These are phyloP conservation scores for Paulownia fortunei DNA, from an alignment of 257 asterid species.

Conservation along the genomic window DNA sequence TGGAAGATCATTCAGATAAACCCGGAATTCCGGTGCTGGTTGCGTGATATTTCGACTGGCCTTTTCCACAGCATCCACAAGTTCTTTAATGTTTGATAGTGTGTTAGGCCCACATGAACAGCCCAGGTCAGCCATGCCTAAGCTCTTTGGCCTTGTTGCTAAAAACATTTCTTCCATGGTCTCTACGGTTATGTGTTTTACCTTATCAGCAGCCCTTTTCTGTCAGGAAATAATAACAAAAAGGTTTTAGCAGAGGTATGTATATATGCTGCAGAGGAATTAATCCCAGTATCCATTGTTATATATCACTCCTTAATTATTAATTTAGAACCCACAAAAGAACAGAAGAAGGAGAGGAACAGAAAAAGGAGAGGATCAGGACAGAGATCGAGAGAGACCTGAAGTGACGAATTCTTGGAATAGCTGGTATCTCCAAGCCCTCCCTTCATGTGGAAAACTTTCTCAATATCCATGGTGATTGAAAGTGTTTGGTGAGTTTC, in stretches of 20 bases:
- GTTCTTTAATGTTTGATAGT: constrained; percentile 62
- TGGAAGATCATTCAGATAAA: constrained; percentile 80
- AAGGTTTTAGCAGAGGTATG: neutral
- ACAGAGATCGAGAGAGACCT: constrained; percentile 47
- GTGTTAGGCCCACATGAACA: constrained; percentile 93
- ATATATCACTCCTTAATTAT: too few species aligned
- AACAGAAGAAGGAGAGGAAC: neutral
- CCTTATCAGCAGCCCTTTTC: constrained; percentile 81
- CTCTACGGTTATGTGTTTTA: constrained; percentile 63
- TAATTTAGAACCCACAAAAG: neutral
- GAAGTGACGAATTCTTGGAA: constrained; percentile 71
- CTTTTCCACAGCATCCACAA: constrained; percentile 47
- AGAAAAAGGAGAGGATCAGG: neutral
- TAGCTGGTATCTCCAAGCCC: constrained; percentile 75
- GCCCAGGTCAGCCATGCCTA: constrained; percentile 90
- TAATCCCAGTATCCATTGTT: too few species aligned
- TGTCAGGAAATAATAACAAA: constrained; percentile 20
- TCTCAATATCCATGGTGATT: constrained; percentile 68
- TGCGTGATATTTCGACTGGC: constrained; percentile 24
- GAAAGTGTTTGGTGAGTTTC: neutral
- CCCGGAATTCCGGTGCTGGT: constrained; percentile 64
- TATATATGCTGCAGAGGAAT: neutral
- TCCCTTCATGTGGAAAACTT: constrained; percentile 89
- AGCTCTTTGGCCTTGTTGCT: constrained; percentile 63
- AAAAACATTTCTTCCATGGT: constrained; percentile 47